These are phyloP conservation scores for Chaetothyriales sp. DNA, from an alignment of 2,329 filamentous ascomycete species.

Conservation along the genomic window DNA sequence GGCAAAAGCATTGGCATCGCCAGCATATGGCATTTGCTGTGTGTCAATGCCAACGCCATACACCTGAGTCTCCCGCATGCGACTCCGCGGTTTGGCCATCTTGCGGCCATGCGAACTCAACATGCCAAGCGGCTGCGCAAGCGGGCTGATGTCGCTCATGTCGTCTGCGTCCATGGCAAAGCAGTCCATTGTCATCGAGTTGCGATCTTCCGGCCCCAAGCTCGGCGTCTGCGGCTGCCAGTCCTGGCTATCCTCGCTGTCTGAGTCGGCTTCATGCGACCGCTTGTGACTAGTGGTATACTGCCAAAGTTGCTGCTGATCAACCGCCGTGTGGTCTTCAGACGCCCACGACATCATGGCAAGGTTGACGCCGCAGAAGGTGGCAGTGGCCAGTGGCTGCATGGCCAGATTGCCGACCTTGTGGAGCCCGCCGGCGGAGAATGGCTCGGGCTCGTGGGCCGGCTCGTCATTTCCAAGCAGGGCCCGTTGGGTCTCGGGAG, in stretches of 20 bases:
- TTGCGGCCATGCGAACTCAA: conserved; percentile 7
- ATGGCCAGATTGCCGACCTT: conserved; percentile 54
- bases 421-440: conserved; percentile 46
- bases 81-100: conserved; percentile 14
- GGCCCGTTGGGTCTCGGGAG: conserved; percentile 15
- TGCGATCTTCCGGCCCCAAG: conserved; percentile 10
- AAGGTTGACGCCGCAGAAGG: conserved; percentile 13
- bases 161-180: conserved; percentile 15
- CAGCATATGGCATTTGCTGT: conserved; percentile 7
- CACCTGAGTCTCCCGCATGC: conserved; percentile 3
- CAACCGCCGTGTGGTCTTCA: conserved; percentile 24
- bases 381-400: conserved; percentile 35
- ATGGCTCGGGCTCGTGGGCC: conserved; percentile 6
- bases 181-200: conserved; percentile 14
- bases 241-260: conserved; percentile 23
- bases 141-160: conserved; percentile 13
- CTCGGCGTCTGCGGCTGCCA: conserved; percentile 14
- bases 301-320: conserved; percentile 25
- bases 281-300: conserved; percentile 26
- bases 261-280: conserved; percentile 24
- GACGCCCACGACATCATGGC: conserved; percentile 22
- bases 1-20: conserved; percentile 13
- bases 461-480: conserved; percentile 5
- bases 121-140: conserved; percentile 2
- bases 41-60: background rate